Percentiles rank a stretch among this genome's conserved stretches.
Conservation (phyloP, 257 asterid genomes). For the Prunella vulgaris region DNA sequence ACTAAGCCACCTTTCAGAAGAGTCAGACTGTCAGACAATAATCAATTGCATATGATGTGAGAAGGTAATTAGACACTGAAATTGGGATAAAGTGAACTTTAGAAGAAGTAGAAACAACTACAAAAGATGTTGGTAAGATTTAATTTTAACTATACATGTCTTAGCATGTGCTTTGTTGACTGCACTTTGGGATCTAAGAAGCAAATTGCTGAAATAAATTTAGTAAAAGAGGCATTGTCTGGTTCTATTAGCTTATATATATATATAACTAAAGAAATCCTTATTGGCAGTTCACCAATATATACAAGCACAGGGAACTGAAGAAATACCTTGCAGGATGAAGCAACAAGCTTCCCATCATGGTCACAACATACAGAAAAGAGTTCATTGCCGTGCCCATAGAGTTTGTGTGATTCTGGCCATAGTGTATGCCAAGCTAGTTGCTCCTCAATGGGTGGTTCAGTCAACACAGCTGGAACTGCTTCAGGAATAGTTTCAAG, state of each 20-base stretch:
- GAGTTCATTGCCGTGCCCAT: conserved; percentile 94
- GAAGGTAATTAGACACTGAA: background rate
- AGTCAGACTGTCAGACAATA: background rate
- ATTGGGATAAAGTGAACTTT: background rate
- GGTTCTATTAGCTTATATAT: background rate
- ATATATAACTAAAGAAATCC: background rate
- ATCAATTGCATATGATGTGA: background rate
- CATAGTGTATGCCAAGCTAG: conserved; percentile 86
- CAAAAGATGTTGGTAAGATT: too few species aligned
- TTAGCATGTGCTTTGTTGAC: background rate
- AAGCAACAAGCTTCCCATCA: conserved; percentile 81
- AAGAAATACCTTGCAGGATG: conserved; percentile 82
- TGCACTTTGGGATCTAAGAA: background rate
- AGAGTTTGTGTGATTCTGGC: conserved; percentile 97
- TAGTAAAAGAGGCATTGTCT: background rate
- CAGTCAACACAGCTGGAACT: conserved; percentile 84
- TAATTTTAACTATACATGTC: background rate
- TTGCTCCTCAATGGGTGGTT: conserved; percentile 96
- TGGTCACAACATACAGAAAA: conserved; percentile 77
- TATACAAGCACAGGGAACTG: background rate
- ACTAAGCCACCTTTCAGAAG: background rate
- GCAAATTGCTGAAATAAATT: background rate
- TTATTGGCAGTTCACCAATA: background rate
- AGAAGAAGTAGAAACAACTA: too few species aligned
- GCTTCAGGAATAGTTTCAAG: conserved; percentile 92